Conservation (phyloP, 495 filamentous ascomycete genomes). For the Sphaerosporella brunnea region DNA sequence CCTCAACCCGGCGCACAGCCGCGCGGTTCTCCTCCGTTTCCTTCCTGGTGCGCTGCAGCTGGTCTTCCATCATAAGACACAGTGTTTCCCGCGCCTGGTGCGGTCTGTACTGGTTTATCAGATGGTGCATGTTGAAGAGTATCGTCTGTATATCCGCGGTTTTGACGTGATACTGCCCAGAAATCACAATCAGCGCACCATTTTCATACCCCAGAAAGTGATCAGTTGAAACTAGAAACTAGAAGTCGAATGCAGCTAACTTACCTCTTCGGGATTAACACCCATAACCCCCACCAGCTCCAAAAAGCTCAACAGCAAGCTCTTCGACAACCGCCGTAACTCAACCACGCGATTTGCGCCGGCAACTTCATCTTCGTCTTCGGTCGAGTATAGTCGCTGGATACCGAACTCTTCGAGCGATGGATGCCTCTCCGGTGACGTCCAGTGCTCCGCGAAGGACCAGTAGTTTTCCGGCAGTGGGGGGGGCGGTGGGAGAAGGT, state of each 20-base stretch:
- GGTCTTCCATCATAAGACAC: slow-evolving; percentile 81
- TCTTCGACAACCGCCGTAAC: slow-evolving; percentile 63
- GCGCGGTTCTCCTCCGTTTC: slow-evolving; percentile 62
- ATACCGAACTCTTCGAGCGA: slow-evolving; percentile 51
- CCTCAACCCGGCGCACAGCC: slow-evolving; percentile 53
- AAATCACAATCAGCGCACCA: too few species aligned
- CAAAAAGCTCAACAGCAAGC: slow-evolving; percentile 66
- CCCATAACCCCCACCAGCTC: slow-evolving; percentile 57
- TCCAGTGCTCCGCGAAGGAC: slow-evolving; percentile 59
- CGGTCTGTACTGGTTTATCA: slow-evolving; percentile 85
- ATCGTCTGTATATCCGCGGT: slow-evolving; percentile 48
- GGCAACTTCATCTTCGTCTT: too few species aligned
- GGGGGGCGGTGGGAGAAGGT: slow-evolving; percentile 61
- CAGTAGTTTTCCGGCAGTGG: slow-evolving; percentile 53
- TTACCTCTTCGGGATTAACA: slow-evolving; percentile 40
- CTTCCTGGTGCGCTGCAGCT: slow-evolving; percentile 50
- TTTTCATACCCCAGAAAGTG: too few species aligned
- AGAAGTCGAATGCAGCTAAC: too few species aligned
- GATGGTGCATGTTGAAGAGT: slow-evolving; percentile 73
- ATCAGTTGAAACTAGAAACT: too few species aligned
- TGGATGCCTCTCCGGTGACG: slow-evolving; percentile 40
- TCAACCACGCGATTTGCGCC: too few species aligned
- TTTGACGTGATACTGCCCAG: neutral
- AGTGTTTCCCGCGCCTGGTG: slow-evolving; percentile 87
- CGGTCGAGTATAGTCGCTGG: slow-evolving; percentile 52